phyloP scores from a whole-genome alignment of 768 basidiomycete genomes.

The Hysterangium stoloniferum region DNA sequence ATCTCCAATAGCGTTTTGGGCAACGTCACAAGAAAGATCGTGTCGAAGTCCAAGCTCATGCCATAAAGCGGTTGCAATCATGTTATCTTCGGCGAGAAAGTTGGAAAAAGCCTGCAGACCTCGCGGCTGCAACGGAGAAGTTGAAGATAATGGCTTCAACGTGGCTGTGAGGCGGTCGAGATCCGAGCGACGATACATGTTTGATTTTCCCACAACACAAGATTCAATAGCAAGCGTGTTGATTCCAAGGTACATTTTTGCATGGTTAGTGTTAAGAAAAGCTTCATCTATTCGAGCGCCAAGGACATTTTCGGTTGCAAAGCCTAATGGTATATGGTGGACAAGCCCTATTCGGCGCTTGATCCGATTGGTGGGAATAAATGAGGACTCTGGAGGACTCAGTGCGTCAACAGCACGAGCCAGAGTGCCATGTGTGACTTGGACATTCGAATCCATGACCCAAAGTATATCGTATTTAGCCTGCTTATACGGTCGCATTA shows the following conservation, averaged over 20 bases:
- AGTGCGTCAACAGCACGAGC: slow-evolving; percentile 80
- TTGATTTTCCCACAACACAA: slow-evolving; percentile 96
- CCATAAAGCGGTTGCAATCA: slow-evolving; percentile 90
- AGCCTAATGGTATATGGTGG: slow-evolving; percentile 92
- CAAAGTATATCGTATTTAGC: slow-evolving; percentile 88
- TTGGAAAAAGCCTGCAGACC: slow-evolving; percentile 79
- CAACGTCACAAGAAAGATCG: slow-evolving; percentile 86
- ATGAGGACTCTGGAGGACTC: slow-evolving; percentile 27
- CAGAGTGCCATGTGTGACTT: slow-evolving; percentile 68
- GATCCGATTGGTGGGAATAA: slow-evolving; percentile 21
- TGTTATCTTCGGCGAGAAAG: slow-evolving; percentile 96
- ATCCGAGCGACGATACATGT: slow-evolving; percentile 86
- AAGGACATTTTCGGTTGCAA: slow-evolving; percentile 54
- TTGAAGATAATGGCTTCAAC: slow-evolving; percentile 36
- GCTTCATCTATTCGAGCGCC: slow-evolving; percentile 88
- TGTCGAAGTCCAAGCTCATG: slow-evolving; percentile 86
- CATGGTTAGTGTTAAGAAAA: slow-evolving; percentile 94
- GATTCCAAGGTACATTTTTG: slow-evolving; percentile 96
- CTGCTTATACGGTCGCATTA: slow-evolving; percentile 72
- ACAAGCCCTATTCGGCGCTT: slow-evolving; percentile 68
- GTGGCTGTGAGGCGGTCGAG: slow-evolving; percentile 68
- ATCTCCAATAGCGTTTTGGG: slow-evolving; percentile 78
- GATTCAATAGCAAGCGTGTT: slow-evolving; percentile 85
- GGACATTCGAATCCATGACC: slow-evolving; percentile 95
- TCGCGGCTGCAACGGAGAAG: slow-evolving; percentile 17